These are phyloP conservation scores for Chondrus crispus DNA, from an alignment of 23 red algal genomes.

Conservation along the genomic window DNA sequence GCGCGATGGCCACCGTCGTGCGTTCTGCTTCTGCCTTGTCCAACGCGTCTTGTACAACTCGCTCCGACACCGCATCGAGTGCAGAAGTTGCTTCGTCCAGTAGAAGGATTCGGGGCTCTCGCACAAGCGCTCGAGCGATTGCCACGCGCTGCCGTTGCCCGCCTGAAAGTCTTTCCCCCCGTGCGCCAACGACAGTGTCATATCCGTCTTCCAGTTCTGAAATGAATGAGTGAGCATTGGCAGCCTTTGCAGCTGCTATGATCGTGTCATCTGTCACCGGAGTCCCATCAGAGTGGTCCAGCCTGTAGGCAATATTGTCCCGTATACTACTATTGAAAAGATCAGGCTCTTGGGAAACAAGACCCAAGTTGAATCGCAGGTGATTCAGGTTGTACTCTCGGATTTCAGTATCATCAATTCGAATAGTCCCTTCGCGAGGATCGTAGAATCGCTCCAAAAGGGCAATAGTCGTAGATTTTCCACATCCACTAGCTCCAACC, in stretches of 20 bases:
- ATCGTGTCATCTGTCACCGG: constrained; percentile 68
- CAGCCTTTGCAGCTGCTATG: constrained; percentile 39
- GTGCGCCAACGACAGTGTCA: constrained; percentile 79
- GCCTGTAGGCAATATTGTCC: constrained; percentile 91
- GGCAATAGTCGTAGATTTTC: constrained; percentile 80
- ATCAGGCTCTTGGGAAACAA: constrained; percentile 92
- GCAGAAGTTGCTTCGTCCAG: constrained; percentile 90
- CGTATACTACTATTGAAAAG: constrained; percentile 77
- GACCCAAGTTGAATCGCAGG: constrained; percentile 61
- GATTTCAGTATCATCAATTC: constrained; percentile 65
- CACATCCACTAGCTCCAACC: constrained; percentile 87
- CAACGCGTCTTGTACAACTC: constrained; percentile 84
- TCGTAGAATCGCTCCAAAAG: constrained; percentile 97
- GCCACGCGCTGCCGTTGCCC: constrained; percentile 93
- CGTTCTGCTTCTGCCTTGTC: constrained; percentile 53
- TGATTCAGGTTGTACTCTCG: constrained; percentile 54
- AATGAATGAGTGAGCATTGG: constrained; percentile 93
- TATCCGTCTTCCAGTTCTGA: constrained; percentile 85
- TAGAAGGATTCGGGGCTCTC: constrained; percentile 77
- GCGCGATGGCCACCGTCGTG: constrained; percentile 93
- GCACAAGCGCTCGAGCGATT: constrained; percentile 89
- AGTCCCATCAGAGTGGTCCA: constrained; percentile 64
- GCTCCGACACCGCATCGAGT: constrained; percentile 81
- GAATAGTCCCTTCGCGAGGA: constrained; percentile 40
- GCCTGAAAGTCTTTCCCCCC: constrained; percentile 71